Evolutionary conservation across 164 flowering plant genomes (phyloP).

Genomic region (Stephania cephalantha): DNA sequence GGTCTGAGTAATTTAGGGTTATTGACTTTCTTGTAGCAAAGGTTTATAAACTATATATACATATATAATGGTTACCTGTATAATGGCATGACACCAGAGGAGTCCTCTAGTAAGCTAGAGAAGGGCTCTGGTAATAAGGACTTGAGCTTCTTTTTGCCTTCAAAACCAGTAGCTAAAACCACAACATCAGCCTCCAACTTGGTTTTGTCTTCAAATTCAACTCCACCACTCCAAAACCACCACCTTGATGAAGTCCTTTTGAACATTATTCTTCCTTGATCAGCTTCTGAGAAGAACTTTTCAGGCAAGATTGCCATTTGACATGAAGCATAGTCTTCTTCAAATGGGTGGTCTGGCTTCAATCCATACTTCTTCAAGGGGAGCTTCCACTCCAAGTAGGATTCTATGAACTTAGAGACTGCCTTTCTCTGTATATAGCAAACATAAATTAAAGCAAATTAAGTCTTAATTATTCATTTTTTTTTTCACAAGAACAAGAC

Average conservation of each 20-base stretch:
- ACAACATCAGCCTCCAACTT: constrained; percentile 83
- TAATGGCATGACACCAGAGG: constrained; percentile 68
- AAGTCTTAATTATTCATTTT: too few species aligned
- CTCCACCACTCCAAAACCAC: constrained; percentile 69
- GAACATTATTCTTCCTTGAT: constrained; percentile 68
- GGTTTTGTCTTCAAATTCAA: constrained; percentile 61
- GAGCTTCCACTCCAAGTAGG: constrained; percentile 66
- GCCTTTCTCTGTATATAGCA: constrained; percentile 37
- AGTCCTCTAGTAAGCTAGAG: constrained; percentile 37
- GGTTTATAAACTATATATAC: too few species aligned
- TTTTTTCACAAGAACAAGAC: too few species aligned
- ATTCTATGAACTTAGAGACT: constrained; percentile 67
- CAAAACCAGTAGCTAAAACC: constrained; percentile 77
- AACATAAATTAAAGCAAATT: background rate
- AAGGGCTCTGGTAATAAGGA: constrained; percentile 73
- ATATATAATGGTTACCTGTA: constrained; percentile 46
- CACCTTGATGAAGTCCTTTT: constrained; percentile 59
- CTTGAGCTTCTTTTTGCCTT: constrained; percentile 72
- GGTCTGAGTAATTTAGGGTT: too few species aligned
- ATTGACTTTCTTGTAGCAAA: too few species aligned
- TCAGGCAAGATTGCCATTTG: constrained; percentile 93
- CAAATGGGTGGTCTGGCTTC: constrained; percentile 82
- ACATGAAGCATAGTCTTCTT: constrained; percentile 87
- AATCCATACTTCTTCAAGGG: constrained; percentile 74
- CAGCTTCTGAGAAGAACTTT: constrained; percentile 73